Conservation (phyloP, 331 rosid species). For the Rosa hybrid region DNA sequence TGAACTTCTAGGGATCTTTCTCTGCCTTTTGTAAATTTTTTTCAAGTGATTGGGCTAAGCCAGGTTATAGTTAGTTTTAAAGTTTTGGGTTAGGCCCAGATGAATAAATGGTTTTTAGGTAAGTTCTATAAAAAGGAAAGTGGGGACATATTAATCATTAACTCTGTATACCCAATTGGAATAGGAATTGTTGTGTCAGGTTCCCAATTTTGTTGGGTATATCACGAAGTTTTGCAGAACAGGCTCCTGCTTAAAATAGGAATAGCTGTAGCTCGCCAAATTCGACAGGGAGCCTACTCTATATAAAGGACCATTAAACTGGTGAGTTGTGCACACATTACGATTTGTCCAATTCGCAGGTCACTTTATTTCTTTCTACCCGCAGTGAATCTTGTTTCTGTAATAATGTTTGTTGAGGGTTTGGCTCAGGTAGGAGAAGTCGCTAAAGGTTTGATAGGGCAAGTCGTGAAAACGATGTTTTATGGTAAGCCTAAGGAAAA, state of each 20-base stretch:
- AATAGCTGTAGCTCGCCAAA: not conserved
- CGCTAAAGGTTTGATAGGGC: not conserved
- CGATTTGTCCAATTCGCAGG: not conserved
- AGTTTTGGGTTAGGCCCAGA: not conserved
- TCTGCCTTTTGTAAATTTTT: not conserved
- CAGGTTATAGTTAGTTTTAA: not conserved
- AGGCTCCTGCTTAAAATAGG: not conserved
- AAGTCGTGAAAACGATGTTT: not conserved
- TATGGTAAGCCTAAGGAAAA: no score
- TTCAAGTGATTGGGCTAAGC: not conserved
- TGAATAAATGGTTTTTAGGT: no score
- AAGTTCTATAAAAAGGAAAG: no score
- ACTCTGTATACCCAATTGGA: not conserved
- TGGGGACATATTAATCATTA: no score
- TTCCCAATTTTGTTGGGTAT: not conserved
- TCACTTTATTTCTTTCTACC: not conserved
- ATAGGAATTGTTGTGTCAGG: not conserved
- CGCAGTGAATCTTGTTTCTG: not conserved
- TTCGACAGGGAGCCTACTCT: not conserved
- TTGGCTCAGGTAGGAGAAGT: not conserved
- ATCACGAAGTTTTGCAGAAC: not conserved
- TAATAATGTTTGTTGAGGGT: not conserved
- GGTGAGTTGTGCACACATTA: not conserved
- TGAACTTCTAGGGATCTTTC: conserved; percentile 8
- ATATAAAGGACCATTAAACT: not conserved